Base-by-base conservation (phyloP, 768 basidiomycete species). In the Coprinopsis marcescibilis region DNA sequence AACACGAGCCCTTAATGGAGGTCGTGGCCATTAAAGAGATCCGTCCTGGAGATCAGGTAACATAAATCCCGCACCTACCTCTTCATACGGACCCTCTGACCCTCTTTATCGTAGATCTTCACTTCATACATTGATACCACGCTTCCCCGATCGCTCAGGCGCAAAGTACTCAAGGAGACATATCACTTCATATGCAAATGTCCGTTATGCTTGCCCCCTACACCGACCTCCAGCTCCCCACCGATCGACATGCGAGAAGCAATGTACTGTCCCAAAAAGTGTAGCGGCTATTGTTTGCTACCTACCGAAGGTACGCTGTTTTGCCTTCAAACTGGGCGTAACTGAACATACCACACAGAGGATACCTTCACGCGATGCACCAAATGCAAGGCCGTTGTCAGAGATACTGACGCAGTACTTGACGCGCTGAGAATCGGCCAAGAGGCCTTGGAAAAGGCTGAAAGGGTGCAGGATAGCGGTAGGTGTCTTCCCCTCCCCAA, bases 81-180 rank as follows among this genome's bases (percentile, higher is more conserved):
- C 33, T 6, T 12, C 12, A 21, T 36, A 45, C 17, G 25, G 21
- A 32, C n/a, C n/a, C n/a, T n/a, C 32, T 34, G 29, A 43, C 21
- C 6, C 10, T 4, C 4, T 29, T 34, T 4, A n/a, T n/a, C n/a
- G n/a, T 45, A 93, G 92, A 71, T 98, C 35, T 52, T 85, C 27
- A 91, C 85, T 0, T 72, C 88, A 7, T 97, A 97, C 54, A 73
- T 96, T 36, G 95, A 97, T 60, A 80, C 86, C 0, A 89, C 90
- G 0, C 67, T 87, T 2, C 85, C 92, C 0, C 66, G 63, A 8
- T 48, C 56, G 0, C 59, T 70, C 15, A 71, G 94, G 23, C 82
- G 77, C 50, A 60, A 63, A 25, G 67, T 75, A 1, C 70, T 97
- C 15, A 56, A 65, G 35, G 81, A 85, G 49, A 83, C 86, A 1